These are phyloP conservation scores for Fusarium sp. DNA, from an alignment of 2,329 filamentous ascomycete genomes.

Conservation along the genomic window DNA sequence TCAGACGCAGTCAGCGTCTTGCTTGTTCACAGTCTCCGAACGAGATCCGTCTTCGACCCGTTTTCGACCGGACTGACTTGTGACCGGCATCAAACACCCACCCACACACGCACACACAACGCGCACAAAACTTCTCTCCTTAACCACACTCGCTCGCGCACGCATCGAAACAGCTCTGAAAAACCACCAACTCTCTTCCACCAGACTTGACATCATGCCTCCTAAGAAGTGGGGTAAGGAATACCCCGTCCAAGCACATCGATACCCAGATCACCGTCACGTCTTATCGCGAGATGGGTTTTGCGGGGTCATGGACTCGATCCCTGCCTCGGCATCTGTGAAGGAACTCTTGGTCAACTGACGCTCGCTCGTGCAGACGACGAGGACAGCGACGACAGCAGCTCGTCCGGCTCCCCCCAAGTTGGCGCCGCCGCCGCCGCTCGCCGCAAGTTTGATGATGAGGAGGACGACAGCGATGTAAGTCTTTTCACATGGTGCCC, in stretches of 20 bases:
- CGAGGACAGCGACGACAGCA: slow-evolving; percentile 57
- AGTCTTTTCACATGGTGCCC: slow-evolving; percentile 46
- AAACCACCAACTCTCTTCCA: slow-evolving; percentile 27
- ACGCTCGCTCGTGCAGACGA: slow-evolving; percentile 53
- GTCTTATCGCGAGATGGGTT: slow-evolving; percentile 27
- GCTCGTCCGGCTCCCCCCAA: slow-evolving; percentile 56
- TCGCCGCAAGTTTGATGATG: slow-evolving; percentile 85
- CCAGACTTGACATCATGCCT: slow-evolving; percentile 58
- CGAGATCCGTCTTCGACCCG: slow-evolving; percentile 40
- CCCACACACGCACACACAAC: slow-evolving; percentile 36
- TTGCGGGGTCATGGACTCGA: slow-evolving; percentile 29
- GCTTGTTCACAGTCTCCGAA: slow-evolving; percentile 8
- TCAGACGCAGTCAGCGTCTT: too few relatives aligned
- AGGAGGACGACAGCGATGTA: slow-evolving; percentile 89
- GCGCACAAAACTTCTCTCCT: slow-evolving; percentile 42
- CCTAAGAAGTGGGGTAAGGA: slow-evolving; percentile 62
- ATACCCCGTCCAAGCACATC: slow-evolving; percentile 8
- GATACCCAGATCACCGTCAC: slow-evolving; percentile 17
- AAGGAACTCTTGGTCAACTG: slow-evolving; percentile 23
- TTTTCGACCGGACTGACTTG: slow-evolving; percentile 41
- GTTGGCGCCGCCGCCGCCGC: slow-evolving; percentile 58
- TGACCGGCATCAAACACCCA: slow-evolving; percentile 40
- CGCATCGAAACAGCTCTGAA: slow-evolving; percentile 11
- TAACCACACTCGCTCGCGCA: slow-evolving; percentile 14
- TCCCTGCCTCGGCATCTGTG: slow-evolving; percentile 5